Conservation (phyloP, 768 basidiomycete genomes). For the Pleurotus platypus region DNA sequence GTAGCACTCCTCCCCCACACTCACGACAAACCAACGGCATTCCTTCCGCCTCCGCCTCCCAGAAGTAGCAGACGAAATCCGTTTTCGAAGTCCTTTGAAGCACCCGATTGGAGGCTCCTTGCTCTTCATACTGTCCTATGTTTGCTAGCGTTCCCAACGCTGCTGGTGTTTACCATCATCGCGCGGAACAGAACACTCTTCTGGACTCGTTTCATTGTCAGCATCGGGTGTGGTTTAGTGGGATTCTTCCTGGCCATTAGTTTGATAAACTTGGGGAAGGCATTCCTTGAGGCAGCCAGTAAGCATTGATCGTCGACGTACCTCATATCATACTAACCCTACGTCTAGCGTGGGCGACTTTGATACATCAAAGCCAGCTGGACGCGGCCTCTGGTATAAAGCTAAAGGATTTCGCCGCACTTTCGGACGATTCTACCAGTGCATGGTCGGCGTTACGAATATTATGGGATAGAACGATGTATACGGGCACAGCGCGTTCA, state of each 20-base stretch:
- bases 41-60: not conserved
- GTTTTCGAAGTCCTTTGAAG: not conserved
- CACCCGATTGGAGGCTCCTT: constrained; percentile 1
- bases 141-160: constrained; percentile 1
- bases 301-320: constrained; percentile 10
- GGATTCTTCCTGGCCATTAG: constrained; percentile 29
- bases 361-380: constrained; percentile 36
- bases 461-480: not conserved
- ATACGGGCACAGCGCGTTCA: not conserved
- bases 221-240: constrained; percentile 28
- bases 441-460: constrained; percentile 2
- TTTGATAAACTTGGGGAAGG: constrained; percentile 23
- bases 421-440: constrained; percentile 16
- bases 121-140: not conserved
- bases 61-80: not conserved
- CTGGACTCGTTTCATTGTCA: constrained; percentile 35
- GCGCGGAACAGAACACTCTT: constrained; percentile 22
- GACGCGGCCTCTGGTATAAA: constrained; percentile 24
- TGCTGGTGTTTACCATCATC: not conserved
- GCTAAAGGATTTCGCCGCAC: constrained; percentile 31
- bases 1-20: not conserved
- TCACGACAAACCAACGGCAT: not conserved
- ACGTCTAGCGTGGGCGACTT: constrained; percentile 36
- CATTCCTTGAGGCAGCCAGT: constrained; percentile 37
- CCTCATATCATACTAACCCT: not conserved